Base-by-base conservation (phyloP, 2,329 filamentous ascomycete genomes). In the Arthrobotrys iridis region DNA sequence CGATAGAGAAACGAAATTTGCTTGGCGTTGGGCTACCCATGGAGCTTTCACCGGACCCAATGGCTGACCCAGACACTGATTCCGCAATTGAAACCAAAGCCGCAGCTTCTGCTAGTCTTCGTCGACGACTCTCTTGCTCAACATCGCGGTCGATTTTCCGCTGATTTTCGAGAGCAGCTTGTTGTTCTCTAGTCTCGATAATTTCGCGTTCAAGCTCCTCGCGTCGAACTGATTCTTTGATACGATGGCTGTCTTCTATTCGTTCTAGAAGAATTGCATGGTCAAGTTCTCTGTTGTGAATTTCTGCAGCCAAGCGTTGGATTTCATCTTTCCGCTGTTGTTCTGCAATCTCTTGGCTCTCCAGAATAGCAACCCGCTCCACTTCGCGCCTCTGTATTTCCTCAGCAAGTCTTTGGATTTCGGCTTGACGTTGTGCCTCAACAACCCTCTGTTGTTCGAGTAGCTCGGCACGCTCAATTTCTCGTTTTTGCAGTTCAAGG, bases 301-400 rank as follows among this genome's bases (percentile, higher is more conserved):
- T 67, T 35, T 75, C 71, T 1, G 30, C 13, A 7, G 71, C 71
- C 24, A 75, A 41, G 2, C 63, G 57, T 24, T 63, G 63, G 20
- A 75, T 68, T 18, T 75, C 71, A 18, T 75, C 71, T 20, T 64
- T 75, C 7, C 63, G 46, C 22, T 75, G 71, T 24, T 75, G 71
- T 26, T 75, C 71, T 24, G 71, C 71, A 15, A 75, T 68, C 41
- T 75, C 71, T 2, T 75, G 57, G 41, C 63, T 68, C 40, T 68
- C 71, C 1, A 75, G 13, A 35, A 75, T 64, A 15, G 40, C 63
- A 8, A 75, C 2, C 15, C 71, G 48, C 20, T 75, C 71, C 3
- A 28, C 33, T 41, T 75, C 71, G n/a, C 71, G 71, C 37, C 55
- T 37, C 37, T 75, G 71, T 22, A 75, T 75, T 33, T 75, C 63